Percentiles rank a stretch among this genome's conserved stretches.
phyloP scores from a whole-genome alignment of 192 early-diverging fungal genomes.

The Phycomyces nitens region DNA sequence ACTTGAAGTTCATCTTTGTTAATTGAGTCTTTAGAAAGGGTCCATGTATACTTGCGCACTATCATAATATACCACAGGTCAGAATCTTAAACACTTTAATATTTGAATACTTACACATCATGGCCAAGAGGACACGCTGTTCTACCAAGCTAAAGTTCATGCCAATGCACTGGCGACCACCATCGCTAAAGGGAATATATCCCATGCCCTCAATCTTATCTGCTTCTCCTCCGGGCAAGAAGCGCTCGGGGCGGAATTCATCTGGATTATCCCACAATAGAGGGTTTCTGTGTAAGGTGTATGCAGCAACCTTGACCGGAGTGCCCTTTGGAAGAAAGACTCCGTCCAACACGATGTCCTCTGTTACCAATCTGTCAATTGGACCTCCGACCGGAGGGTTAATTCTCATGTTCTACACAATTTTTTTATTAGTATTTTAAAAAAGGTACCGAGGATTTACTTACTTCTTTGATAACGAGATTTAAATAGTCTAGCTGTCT shows the following conservation, averaged over 20 bases:
- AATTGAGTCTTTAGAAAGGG: not conserved
- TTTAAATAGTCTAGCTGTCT: constrained; percentile 22
- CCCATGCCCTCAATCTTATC: constrained; percentile 34
- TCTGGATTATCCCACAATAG: constrained; percentile 11
- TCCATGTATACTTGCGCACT: constrained; percentile 10
- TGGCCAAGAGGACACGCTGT: constrained; percentile 49
- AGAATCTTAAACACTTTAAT: no score
- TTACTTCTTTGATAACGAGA: constrained; percentile 23
- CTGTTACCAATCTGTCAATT: constrained; percentile 2
- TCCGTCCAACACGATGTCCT: constrained; percentile 7
- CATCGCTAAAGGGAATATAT: constrained; percentile 57
- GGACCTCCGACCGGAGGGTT: constrained; percentile 5
- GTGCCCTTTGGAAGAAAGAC: constrained; percentile 10
- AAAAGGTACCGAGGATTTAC: no score
- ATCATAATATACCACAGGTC: not conserved
- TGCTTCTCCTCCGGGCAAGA: constrained; percentile 10
- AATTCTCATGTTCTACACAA: not conserved
- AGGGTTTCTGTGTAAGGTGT: constrained; percentile 35
- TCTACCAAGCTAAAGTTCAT: constrained; percentile 56
- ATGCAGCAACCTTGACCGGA: constrained; percentile 14
- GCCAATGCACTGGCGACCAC: constrained; percentile 55
- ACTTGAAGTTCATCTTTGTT: constrained; percentile 1
- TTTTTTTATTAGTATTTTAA: not conserved
- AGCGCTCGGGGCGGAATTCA: constrained; percentile 21
- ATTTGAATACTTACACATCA: constrained; percentile 24